Evolutionary conservation across 2,329 filamentous ascomycete genomes (phyloP).

Genomic region (Raffaelea albimanens): DNA sequence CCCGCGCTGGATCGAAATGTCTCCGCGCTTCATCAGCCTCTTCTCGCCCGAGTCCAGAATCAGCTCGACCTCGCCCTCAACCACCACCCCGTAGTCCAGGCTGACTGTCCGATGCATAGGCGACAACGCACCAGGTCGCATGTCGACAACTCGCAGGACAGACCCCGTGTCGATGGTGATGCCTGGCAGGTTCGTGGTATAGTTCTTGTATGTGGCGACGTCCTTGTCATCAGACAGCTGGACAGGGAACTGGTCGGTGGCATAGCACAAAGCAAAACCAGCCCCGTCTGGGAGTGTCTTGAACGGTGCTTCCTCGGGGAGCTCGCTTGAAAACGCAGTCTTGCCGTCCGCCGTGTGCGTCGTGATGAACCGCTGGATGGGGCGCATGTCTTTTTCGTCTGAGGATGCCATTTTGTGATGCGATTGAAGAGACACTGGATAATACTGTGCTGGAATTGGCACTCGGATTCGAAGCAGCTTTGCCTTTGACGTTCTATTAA

Average conservation of each 20-base stretch:
- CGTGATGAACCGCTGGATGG: slow-evolving; percentile 12
- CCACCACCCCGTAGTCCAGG: slow-evolving; percentile 26
- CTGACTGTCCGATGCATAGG: slow-evolving; percentile 14
- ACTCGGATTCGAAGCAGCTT: no score
- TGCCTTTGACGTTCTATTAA: no score
- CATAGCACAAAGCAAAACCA: slow-evolving; percentile 10
- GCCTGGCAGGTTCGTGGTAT: slow-evolving; percentile 6
- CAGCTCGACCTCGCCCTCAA: slow-evolving; percentile 35
- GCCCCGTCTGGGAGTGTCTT: slow-evolving; percentile 4
- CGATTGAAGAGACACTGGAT: no score
- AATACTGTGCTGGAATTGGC: no score
- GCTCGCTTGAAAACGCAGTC: slow-evolving; percentile 7
- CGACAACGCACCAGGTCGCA: slow-evolving; percentile 7
- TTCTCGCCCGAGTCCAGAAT: slow-evolving; percentile 32
- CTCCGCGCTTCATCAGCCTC: slow-evolving; percentile 29
- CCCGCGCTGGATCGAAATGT: slow-evolving; percentile 35
- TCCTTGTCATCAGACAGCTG: slow-evolving; percentile 7
- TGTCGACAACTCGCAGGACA: slow-evolving; percentile 13
- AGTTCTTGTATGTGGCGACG: slow-evolving; percentile 6
- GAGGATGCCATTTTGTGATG: background rate
- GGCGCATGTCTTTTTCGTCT: slow-evolving; percentile 10
- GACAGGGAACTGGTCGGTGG: slow-evolving; percentile 7
- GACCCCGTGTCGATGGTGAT: slow-evolving; percentile 11
- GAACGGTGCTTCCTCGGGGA: slow-evolving; percentile 9
- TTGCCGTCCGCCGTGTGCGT: slow-evolving; percentile 12